These are phyloP conservation scores for Dichotomopilus funicola DNA, from an alignment of 2,329 filamentous ascomycete species.

Conservation along the genomic window DNA sequence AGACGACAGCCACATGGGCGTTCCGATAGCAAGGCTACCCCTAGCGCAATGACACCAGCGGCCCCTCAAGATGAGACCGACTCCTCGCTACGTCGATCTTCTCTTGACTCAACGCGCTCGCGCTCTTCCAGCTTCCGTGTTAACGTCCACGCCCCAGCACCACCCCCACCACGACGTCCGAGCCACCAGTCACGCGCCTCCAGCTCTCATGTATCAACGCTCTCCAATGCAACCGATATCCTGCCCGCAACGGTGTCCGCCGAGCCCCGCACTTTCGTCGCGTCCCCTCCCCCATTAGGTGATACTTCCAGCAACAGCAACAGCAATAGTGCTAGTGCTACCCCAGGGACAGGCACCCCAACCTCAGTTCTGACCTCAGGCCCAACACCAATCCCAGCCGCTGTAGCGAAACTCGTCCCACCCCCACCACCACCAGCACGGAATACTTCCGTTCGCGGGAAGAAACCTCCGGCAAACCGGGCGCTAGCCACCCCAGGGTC, in stretches of 20 bases:
- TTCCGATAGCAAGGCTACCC: conserved; percentile 36
- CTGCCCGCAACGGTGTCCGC: too few relatives aligned
- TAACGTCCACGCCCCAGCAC: conserved; percentile 40
- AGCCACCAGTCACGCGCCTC: conserved; percentile 32
- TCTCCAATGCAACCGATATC: not conserved
- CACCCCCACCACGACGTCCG: conserved; percentile 50
- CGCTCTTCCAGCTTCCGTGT: conserved; percentile 41
- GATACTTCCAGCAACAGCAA: not conserved
- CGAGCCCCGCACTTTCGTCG: not conserved
- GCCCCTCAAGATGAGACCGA: conserved; percentile 31
- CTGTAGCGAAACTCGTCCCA: conserved; percentile 26
- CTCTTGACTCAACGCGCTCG: conserved; percentile 43
- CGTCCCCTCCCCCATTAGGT: conserved; percentile 1
- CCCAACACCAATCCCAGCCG: not conserved
- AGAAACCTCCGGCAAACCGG: conserved; percentile 32
- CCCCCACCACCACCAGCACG: conserved; percentile 32
- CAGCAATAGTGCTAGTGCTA: conserved; percentile 20
- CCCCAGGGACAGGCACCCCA: conserved; percentile 8
- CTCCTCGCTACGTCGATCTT: conserved; percentile 38
- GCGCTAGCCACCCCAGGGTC: not conserved
- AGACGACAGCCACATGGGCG: conserved; percentile 44
- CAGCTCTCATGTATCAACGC: conserved; percentile 17
- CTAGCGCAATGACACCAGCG: conserved; percentile 11
- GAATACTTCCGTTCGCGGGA: conserved; percentile 31
- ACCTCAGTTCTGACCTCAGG: not conserved